These are phyloP conservation scores for Cicer judaicum DNA, from an alignment of 306 rosid species.

Conservation along the genomic window DNA sequence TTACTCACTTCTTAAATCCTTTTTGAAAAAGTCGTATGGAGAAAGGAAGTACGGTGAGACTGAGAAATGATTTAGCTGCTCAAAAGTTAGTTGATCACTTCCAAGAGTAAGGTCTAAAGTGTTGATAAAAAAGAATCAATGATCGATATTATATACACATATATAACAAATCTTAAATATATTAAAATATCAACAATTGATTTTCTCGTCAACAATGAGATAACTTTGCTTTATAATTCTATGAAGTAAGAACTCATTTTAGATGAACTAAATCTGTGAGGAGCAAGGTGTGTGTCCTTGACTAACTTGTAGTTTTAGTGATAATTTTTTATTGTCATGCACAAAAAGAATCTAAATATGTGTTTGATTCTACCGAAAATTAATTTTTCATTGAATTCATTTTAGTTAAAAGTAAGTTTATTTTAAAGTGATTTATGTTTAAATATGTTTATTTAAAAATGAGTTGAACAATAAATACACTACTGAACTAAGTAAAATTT, in stretches of 20 bases:
- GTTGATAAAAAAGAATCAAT: neutral
- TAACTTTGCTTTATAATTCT: neutral
- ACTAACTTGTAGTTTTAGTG: neutral
- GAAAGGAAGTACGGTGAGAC: neutral
- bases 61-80: neutral
- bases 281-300: neutral
- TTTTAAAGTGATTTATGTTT: too few species aligned
- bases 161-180: neutral
- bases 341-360: neutral
- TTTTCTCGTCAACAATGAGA: neutral
- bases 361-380: too few species aligned
- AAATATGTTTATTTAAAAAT: too few species aligned
- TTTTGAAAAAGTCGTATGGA: neutral
- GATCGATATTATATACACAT: neutral
- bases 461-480: too few species aligned
- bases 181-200: neutral
- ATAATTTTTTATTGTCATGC: slow-evolving; percentile 30
- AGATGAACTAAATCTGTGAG: too few species aligned
- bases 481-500: neutral
- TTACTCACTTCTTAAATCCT: slow-evolving; percentile 35
- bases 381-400: too few species aligned
- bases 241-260: neutral
- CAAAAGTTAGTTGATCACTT: neutral
- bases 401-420: too few species aligned
- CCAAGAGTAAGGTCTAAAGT: neutral